Evolutionary conservation across 208 protist genomes (phyloP).

Genomic region (Trypanosomatidae sp.): DNA sequence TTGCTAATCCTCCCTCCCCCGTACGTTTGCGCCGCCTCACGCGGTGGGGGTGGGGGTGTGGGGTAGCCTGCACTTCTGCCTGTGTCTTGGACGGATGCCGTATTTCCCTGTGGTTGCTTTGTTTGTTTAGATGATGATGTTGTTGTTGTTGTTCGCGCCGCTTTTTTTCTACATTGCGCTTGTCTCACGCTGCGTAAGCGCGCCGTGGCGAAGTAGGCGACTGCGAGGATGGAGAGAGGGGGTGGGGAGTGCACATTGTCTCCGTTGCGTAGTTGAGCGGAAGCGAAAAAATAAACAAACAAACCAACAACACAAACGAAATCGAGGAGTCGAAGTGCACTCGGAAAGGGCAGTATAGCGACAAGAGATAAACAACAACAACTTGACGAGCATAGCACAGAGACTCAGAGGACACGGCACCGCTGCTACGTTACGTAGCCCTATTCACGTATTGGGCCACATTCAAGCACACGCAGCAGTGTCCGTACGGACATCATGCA

Average conservation of each 20-base stretch:
- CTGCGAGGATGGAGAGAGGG: not conserved
- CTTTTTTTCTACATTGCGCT: not conserved
- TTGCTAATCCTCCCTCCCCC: not conserved
- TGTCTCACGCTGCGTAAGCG: not conserved
- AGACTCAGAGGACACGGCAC: not conserved
- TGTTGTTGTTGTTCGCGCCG: no score
- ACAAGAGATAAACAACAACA: not conserved
- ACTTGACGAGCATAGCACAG: not conserved
- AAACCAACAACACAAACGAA: no score
- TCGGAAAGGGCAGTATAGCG: not conserved
- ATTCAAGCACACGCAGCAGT: not conserved
- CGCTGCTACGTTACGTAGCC: not conserved
- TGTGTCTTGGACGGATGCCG: not conserved
- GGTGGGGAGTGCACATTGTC: not conserved
- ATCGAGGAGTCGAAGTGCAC: not conserved
- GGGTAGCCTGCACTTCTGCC: not conserved
- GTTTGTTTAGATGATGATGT: no score
- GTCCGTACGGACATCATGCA: not conserved
- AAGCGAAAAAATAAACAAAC: not conserved
- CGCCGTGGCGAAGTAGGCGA: not conserved
- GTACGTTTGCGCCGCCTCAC: not conserved
- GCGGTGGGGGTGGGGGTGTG: no score
- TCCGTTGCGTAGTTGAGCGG: not conserved
- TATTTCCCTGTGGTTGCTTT: not conserved
- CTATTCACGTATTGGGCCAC: not conserved